Conservation (phyloP, 2,329 filamentous ascomycete species). For the Balansia obtecta region DNA sequence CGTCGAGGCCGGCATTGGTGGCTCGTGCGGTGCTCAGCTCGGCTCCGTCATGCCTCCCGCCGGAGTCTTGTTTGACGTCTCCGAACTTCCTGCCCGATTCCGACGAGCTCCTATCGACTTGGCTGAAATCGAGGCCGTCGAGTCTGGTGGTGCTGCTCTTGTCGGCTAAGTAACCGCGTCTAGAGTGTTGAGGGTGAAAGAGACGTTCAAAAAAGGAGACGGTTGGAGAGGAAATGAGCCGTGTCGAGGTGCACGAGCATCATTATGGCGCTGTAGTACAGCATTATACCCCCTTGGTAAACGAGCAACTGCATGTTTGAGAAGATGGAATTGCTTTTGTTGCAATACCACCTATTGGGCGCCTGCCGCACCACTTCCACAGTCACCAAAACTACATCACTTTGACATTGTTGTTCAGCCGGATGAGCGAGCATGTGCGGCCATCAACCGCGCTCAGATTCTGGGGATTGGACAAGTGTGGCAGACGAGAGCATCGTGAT, state of each 20-base stretch:
- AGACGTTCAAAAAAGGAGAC: background rate
- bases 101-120: conserved; percentile 58
- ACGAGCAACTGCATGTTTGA: background rate
- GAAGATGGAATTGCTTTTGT: background rate
- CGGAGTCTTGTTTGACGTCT: conserved; percentile 79
- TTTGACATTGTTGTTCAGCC: background rate
- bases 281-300: background rate
- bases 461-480: background rate
- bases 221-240: background rate
- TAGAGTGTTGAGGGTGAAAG: background rate
- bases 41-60: conserved; percentile 58
- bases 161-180: conserved; percentile 26
- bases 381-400: background rate
- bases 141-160: conserved; percentile 71
- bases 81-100: conserved; percentile 78
- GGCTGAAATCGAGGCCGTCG: conserved; percentile 88
- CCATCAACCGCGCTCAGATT: background rate
- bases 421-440: background rate
- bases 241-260: background rate
- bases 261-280: background rate
- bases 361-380: background rate
- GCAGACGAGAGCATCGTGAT: background rate
- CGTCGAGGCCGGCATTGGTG: conserved; percentile 37
- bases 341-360: background rate
- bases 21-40: conserved; percentile 53